Evolutionary conservation across 176 grass and related monocot species (phyloP).

Genomic region (Avena insularis): DNA sequence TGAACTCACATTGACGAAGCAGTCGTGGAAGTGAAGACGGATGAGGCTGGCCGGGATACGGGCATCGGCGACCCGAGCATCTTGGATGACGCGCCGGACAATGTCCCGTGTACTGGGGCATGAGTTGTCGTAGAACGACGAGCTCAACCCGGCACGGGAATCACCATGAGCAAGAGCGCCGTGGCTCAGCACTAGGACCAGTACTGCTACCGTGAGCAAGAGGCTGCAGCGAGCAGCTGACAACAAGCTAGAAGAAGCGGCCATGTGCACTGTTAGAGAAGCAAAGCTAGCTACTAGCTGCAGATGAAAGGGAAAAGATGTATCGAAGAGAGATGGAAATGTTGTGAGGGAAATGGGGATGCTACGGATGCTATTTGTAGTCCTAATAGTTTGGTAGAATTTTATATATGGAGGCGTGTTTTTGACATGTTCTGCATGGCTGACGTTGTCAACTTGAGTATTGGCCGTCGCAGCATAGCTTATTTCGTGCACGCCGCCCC

Average conservation of each 20-base stretch:
- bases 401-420: no score
- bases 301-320: no score
- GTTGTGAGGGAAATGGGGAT: no score
- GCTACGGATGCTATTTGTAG: no score
- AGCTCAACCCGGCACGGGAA: conserved; percentile 2
- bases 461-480: no score
- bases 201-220: neutral
- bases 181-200: neutral
- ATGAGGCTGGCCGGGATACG: conserved; percentile 47
- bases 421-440: no score
- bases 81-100: conserved; percentile 38
- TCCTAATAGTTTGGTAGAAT: no score
- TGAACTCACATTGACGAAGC: conserved; percentile 44
- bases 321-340: no score
- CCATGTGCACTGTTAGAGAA: neutral
- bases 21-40: conserved; percentile 55
- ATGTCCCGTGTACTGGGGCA: conserved; percentile 11
- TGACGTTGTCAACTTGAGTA: no score
- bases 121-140: conserved; percentile 22
- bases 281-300: no score
- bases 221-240: neutral
- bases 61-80: conserved; percentile 26
- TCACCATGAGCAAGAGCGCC: neutral
- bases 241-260: neutral
- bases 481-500: no score